phyloP scores from a whole-genome alignment of 225 moss, liverwort and hornwort species.

The Pseudisothecium myosuroides region DNA sequence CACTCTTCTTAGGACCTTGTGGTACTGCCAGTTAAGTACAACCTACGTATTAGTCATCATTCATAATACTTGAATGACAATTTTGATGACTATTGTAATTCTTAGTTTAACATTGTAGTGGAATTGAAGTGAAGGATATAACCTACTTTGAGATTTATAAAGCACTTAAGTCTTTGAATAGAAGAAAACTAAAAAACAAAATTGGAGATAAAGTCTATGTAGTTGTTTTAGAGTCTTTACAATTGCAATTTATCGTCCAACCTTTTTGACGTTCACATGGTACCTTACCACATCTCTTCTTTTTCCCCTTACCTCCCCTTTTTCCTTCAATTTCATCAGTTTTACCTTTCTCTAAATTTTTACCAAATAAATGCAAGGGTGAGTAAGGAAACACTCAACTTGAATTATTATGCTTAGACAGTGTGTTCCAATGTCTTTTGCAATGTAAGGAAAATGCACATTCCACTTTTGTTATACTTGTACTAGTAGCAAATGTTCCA shows the following conservation, averaged over 20 bases:
- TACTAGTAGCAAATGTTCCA: background rate
- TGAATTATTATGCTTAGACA: background rate
- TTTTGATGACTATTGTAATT: background rate
- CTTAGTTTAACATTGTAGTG: too few species aligned
- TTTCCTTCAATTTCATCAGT: background rate
- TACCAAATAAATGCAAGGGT: background rate
- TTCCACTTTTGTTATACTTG: background rate
- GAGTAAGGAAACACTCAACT: background rate
- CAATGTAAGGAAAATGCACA: background rate
- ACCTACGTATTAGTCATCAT: background rate
- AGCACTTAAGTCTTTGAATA: background rate
- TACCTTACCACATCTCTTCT: background rate
- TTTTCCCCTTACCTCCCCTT: background rate
- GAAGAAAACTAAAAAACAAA: background rate
- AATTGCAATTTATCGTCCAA: constrained; percentile 20
- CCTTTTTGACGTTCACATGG: background rate
- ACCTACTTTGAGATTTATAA: background rate
- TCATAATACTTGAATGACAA: background rate
- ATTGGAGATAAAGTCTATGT: background rate
- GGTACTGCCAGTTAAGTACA: constrained; percentile 8
- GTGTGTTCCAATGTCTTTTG: background rate
- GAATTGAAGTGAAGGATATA: background rate
- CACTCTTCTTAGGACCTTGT: background rate
- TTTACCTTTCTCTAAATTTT: background rate
- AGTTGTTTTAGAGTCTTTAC: background rate